Evolutionary conservation across 495 filamentous ascomycete species (phyloP).

Genomic region (Copromyces sp.): DNA sequence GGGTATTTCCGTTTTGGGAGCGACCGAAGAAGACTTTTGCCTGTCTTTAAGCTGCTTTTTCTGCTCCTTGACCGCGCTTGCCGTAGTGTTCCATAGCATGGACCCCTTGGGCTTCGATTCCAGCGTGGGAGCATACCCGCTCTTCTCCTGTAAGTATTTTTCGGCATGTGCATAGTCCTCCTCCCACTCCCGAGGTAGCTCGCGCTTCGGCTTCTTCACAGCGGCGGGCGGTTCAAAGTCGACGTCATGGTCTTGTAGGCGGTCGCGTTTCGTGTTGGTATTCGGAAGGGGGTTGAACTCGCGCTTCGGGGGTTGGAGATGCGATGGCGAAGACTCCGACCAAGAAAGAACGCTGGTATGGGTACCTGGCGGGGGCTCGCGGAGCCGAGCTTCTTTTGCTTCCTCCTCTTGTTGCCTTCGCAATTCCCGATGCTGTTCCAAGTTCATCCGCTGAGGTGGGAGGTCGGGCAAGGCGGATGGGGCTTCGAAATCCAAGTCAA

Average conservation of each 20-base stretch:
- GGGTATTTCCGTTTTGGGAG: slow-evolving; percentile 16
- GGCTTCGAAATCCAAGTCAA: slow-evolving; percentile 51
- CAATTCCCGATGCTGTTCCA: neutral
- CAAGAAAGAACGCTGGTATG: slow-evolving; percentile 16
- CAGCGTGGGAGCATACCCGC: slow-evolving; percentile 19
- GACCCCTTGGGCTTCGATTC: slow-evolving; percentile 27
- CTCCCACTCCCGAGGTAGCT: slow-evolving; percentile 21
- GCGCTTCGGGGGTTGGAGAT: slow-evolving; percentile 8
- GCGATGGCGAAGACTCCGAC: slow-evolving; percentile 27
- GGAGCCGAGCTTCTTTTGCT: neutral
- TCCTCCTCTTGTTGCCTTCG: neutral
- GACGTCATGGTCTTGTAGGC: slow-evolving; percentile 10
- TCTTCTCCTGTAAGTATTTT: slow-evolving; percentile 12
- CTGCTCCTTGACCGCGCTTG: slow-evolving; percentile 70
- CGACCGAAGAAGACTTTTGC: slow-evolving; percentile 29
- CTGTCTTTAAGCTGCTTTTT: slow-evolving; percentile 64
- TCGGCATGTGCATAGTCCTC: slow-evolving; percentile 7
- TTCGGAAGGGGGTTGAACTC: slow-evolving; percentile 2
- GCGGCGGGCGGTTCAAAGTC: slow-evolving; percentile 8
- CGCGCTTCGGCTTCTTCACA: slow-evolving; percentile 23
- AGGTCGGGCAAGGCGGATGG: slow-evolving; percentile 33
- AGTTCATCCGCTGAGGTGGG: slow-evolving; percentile 15
- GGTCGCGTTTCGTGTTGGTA: slow-evolving; percentile 23
- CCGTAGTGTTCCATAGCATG: slow-evolving; percentile 68
- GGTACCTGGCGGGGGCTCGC: slow-evolving; percentile 7